These are phyloP conservation scores for Periconia sp. DNA, from an alignment of 2,329 filamentous ascomycete species.

Conservation along the genomic window DNA sequence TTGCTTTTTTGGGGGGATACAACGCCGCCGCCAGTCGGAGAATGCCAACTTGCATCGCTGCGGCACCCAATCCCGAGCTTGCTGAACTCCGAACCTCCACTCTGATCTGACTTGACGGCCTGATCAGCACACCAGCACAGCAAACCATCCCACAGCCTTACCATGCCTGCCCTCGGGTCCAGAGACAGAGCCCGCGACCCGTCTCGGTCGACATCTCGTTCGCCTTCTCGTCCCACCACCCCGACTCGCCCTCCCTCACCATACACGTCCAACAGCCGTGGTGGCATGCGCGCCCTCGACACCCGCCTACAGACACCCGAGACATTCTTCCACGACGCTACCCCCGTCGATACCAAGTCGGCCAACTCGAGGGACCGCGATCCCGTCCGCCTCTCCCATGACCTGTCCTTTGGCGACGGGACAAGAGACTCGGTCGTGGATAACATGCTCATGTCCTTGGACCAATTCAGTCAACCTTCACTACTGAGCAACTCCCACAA, in stretches of 20 bases:
- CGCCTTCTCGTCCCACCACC: conserved; percentile 22
- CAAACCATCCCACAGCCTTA: neutral
- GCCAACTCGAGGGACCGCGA: conserved; percentile 19
- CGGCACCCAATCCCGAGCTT: conserved; percentile 15
- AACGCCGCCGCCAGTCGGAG: conserved; percentile 17
- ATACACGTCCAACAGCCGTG: conserved; percentile 17
- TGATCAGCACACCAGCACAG: conserved; percentile 12
- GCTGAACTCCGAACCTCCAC: conserved; percentile 13
- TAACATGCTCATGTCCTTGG: conserved; percentile 92
- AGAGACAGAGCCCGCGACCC: conserved; percentile 17
- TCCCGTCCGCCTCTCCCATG: conserved; percentile 67
- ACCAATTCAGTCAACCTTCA: conserved; percentile 45
- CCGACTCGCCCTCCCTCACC: conserved; percentile 30
- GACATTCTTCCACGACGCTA: conserved; percentile 42
- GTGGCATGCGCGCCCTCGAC: conserved; percentile 31
- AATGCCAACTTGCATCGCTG: conserved; percentile 26
- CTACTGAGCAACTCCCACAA: conserved; percentile 32
- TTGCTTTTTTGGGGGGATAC: neutral
- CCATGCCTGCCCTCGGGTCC: conserved; percentile 26
- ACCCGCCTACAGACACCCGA: conserved; percentile 29
- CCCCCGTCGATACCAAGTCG: conserved; percentile 30
- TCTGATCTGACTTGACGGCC: neutral
- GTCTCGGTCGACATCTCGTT: conserved; percentile 11
- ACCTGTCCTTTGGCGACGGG: conserved; percentile 77
- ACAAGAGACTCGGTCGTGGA: conserved; percentile 90